Percentiles rank a stretch among this genome's conserved stretches.
Conservation (phyloP, 495 filamentous ascomycete genomes). For the Podospora anserina region DNA sequence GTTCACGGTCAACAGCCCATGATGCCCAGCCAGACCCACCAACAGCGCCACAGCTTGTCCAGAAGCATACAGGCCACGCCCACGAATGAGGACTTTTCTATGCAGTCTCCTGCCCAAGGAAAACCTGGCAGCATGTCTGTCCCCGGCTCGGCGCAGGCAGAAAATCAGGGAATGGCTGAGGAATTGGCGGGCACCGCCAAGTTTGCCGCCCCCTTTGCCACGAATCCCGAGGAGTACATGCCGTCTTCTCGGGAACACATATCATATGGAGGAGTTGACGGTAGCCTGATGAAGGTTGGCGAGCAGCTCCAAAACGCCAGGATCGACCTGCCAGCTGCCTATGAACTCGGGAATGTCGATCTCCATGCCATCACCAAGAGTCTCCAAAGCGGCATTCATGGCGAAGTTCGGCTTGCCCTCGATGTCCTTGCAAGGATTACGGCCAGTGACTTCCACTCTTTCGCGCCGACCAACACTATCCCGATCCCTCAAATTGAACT, state of each 20-base stretch:
- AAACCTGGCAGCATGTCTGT: conserved; percentile 39
- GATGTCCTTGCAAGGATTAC: conserved; percentile 66
- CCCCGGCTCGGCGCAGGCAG: conserved; percentile 33
- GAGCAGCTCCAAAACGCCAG: conserved; percentile 59
- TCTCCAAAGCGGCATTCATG: conserved; percentile 85
- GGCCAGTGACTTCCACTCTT: conserved; percentile 51
- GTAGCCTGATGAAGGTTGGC: conserved; percentile 58
- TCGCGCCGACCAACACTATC: conserved; percentile 16
- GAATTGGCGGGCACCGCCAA: conserved; percentile 27
- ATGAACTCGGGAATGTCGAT: conserved; percentile 82
- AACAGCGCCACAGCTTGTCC: conserved; percentile 39
- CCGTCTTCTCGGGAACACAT: conserved; percentile 60
- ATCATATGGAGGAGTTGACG: conserved; percentile 63
- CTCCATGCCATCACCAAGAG: conserved; percentile 88
- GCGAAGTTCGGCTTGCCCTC: conserved; percentile 81
- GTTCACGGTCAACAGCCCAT: conserved; percentile 35
- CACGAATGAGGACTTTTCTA: conserved; percentile 38
- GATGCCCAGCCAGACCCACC: background rate
- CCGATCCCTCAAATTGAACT: conserved; percentile 45
- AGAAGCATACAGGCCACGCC: conserved; percentile 43
- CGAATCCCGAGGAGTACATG: conserved; percentile 51
- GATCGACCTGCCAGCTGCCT: conserved; percentile 69
- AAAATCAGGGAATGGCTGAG: conserved; percentile 27
- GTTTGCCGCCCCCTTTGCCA: conserved; percentile 34
- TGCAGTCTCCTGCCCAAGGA: conserved; percentile 40